Base-by-base conservation (phyloP, 73 alveolate genomes). In the Stentor coeruleus region DNA sequence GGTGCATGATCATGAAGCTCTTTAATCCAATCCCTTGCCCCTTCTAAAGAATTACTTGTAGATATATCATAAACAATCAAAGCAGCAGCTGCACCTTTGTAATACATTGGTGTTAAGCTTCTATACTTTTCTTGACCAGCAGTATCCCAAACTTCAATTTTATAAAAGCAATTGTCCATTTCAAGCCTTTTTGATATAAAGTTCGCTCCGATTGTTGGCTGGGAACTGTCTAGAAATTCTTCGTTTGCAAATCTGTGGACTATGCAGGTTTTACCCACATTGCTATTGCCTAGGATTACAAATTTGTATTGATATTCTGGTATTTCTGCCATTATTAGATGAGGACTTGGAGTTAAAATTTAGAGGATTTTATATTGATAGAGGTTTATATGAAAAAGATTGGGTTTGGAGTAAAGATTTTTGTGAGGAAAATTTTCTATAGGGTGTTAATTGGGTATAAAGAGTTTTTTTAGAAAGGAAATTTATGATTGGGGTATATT, bases 81-180 rank as follows among this genome's bases (percentile, higher is more conserved):
- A 3, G 94, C 95, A 31, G 93, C 94, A 36, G 89, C 87, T 39
- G 95, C 97, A 49, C 89, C 88, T 57, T 87, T 87, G 82, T 92
- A 92, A 76, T 89, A 92, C 88, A 88, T 81, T 35, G 90, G 88
- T 14, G 93, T 89, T 59, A 92, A 55, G 3, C 91, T 81, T 76
- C 87, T 88, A 49, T 77, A 92, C 42, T 92, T 76, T 84, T 92
- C 98, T 88, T 92, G 93, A 3, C 98, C 98, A 0, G 98, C 98
- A 31, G 98, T 90, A 81, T 92, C 98, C 89, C 93, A 92, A 66
- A 92, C 82, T 72, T 90, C 91, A 58, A 85, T 84, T 85, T 92
- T 92, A 20, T 89, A 92, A 3, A 74, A 58, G 58, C 80, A 84
- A 20, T 75, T 89, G 30, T 84, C 92, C 35, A 83, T 59, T 39